phyloP scores from a whole-genome alignment of 1,284 basidiomycete species.

The Cystobasidium sp. region DNA sequence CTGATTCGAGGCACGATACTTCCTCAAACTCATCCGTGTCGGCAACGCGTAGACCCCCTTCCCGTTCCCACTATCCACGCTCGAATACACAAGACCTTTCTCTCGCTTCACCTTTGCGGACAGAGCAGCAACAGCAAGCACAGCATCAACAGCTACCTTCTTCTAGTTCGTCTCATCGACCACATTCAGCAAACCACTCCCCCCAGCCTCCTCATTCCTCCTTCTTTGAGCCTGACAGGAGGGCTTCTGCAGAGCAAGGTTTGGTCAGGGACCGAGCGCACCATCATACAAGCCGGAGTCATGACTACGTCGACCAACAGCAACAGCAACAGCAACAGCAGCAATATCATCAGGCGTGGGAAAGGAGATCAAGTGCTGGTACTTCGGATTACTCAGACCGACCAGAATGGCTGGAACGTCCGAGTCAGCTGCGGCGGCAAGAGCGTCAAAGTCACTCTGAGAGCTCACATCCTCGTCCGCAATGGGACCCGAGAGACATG shows the following conservation, averaged over 20 bases:
- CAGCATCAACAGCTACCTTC: neutral
- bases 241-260: slow-evolving; percentile 31
- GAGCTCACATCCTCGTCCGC: neutral
- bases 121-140: slow-evolving; percentile 15
- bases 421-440: slow-evolving; percentile 8
- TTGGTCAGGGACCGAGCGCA: slow-evolving; percentile 2
- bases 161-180: slow-evolving; percentile 6
- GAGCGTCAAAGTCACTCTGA: slow-evolving; percentile 28
- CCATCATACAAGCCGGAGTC: neutral
- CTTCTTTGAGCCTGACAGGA: slow-evolving; percentile 22
- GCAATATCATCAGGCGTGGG: slow-evolving; percentile 25
- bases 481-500: slow-evolving; percentile 14
- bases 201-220: slow-evolving; percentile 11
- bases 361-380: slow-evolving; percentile 31
- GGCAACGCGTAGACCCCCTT: slow-evolving; percentile 13
- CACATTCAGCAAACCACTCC: slow-evolving; percentile 10
- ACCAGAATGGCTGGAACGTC: slow-evolving; percentile 25
- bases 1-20: slow-evolving; percentile 32
- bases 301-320: slow-evolving; percentile 9
- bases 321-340: slow-evolving; percentile 14
- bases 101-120: neutral
- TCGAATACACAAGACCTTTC: slow-evolving; percentile 4
- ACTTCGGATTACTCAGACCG: slow-evolving; percentile 19
- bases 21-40: slow-evolving; percentile 32
- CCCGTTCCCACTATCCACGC: slow-evolving; percentile 7